Evolutionary conservation across 768 basidiomycete species (phyloP), one percentile per base, ranked within the genome.

Genomic region (Polyporus arcularius): DNA sequence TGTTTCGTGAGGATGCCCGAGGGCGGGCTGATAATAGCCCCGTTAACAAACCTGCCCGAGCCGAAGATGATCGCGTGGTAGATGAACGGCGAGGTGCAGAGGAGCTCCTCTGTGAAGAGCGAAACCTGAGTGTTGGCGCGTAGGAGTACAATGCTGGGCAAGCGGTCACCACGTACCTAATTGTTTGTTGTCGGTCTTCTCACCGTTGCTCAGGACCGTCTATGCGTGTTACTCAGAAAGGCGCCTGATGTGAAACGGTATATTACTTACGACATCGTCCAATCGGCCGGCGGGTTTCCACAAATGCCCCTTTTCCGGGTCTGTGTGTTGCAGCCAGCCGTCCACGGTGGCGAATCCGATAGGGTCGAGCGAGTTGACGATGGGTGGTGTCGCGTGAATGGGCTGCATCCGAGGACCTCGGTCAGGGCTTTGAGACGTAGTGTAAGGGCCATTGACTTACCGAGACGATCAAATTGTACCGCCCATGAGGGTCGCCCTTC

Each of bases 201-300:
- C 71, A 26, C 71, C 71, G 48, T 71, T 71, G 55, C 68, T 70
- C 38, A 73, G 57, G 12, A 73, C 71, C n/a, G 69, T 71, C 71
- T 72, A n/a, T 8, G 21, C 16, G 15, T 21, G 21, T n/a, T 45
- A 8, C 9, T 45, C 9, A 45, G 43, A 9, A 4, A n/a, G 43
- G 6, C 18, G 18, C 18, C 6, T 2, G 6, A n/a, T 4, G 3
- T 9, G 21, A 18, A n/a, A 45, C n/a, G 43, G 14, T 16, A 21
- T 4, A 16, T 21, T n/a, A 65, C 69, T 45, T 59, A 71, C 68
- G 21, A 70, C 61, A 35, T 55, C 60, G 47, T 68, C 69, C 48
- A 57, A 62, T 9, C 70, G 55, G n/a, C 70, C 69, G 45, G 58
- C 53, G 32, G 65, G 60, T 46, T 42, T 66, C 64, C 65, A 71